phyloP scores from a whole-genome alignment of 163 green algal species.

The Prototheca wickerhamii region DNA sequence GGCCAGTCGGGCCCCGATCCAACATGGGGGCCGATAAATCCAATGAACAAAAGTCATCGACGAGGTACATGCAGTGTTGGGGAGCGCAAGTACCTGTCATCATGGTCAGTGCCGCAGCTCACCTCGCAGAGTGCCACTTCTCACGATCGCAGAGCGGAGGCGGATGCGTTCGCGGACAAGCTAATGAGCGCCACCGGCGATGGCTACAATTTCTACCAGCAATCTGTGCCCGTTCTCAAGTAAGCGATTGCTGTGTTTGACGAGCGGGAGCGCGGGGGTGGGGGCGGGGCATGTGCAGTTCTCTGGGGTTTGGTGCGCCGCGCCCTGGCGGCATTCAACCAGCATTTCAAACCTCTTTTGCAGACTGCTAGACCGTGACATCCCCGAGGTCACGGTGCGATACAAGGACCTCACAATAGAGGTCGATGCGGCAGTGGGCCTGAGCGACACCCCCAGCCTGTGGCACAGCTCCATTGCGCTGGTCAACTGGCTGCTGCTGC shows the following conservation, averaged over 20 bases:
- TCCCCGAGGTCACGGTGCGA: constrained; percentile 22
- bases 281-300: background rate
- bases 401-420: constrained; percentile 31
- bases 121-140: no score
- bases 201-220: background rate
- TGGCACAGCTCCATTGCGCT: constrained; percentile 31
- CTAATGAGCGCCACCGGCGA: background rate
- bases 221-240: background rate
- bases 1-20: no score
- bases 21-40: no score
- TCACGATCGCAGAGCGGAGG: background rate
- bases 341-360: background rate
- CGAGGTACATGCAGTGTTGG: no score
- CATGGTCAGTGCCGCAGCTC: no score
- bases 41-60: no score
- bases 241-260: no score
- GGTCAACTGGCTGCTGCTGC: constrained; percentile 13
- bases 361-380: background rate
- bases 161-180: background rate
- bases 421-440: constrained; percentile 46
- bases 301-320: background rate
- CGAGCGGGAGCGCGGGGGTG: no score
- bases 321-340: background rate
- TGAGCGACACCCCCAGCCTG: constrained; percentile 34
- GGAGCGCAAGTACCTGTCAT: no score